These are phyloP conservation scores for Metarhizium brunneum DNA, from an alignment of 2,329 filamentous ascomycete species.

Conservation along the genomic window DNA sequence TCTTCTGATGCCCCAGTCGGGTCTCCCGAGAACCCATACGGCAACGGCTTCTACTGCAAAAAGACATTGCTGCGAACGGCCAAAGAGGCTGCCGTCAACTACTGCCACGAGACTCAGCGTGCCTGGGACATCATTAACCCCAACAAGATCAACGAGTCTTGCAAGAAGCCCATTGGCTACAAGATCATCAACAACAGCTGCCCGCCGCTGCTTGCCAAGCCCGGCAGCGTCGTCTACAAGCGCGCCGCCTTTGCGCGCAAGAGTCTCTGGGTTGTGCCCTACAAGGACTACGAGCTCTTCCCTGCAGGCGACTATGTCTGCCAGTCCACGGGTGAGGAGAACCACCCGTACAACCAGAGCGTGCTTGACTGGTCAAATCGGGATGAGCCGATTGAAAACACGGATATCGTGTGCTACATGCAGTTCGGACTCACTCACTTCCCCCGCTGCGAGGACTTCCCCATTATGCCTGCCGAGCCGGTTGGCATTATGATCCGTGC, in stretches of 20 bases:
- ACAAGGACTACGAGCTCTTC: conserved; percentile 32
- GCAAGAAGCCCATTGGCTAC: conserved; percentile 34
- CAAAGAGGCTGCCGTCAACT: conserved; percentile 13
- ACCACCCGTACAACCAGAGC: conserved; percentile 8
- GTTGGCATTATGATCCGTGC: conserved; percentile 39
- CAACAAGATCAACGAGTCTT: conserved; percentile 27
- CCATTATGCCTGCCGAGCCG: conserved; percentile 57
- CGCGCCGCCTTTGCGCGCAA: conserved; percentile 33
- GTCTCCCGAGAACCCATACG: conserved; percentile 60
- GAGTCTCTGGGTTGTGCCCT: conserved; percentile 32
- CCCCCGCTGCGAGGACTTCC: conserved; percentile 56
- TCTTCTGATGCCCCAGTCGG: conserved; percentile 53
- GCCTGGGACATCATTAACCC: conserved; percentile 32
- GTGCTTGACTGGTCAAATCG: conserved; percentile 39
- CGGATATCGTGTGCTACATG: conserved; percentile 42
- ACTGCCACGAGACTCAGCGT: conserved; percentile 19
- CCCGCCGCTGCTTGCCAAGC: conserved; percentile 33
- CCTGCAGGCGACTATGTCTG: conserved; percentile 33
- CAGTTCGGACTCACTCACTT: conserved; percentile 49
- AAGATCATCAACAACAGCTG: conserved; percentile 37
- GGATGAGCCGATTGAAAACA: conserved; percentile 39
- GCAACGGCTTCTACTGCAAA: conserved; percentile 56
- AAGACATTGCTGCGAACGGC: conserved; percentile 17
- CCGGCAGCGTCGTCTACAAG: conserved; percentile 26
- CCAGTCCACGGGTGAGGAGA: conserved; percentile 32